These are phyloP conservation scores for Porogramme epimiltina DNA, from an alignment of 1,284 basidiomycete genomes.

Conservation along the genomic window DNA sequence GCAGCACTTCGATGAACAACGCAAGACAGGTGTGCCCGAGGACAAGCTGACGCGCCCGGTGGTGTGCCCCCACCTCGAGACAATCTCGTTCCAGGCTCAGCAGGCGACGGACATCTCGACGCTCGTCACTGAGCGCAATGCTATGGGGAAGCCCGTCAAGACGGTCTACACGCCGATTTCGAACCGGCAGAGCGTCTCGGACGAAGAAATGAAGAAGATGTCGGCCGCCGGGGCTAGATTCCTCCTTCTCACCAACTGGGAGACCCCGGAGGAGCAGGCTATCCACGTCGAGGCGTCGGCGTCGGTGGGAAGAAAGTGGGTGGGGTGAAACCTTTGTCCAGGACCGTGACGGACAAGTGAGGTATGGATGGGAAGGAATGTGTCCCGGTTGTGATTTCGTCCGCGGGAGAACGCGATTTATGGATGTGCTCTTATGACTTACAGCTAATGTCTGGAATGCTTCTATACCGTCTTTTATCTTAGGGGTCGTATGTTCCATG, in stretches of 20 bases:
- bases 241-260: too few species aligned
- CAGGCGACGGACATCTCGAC: background rate
- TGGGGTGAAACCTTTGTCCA: too few species aligned
- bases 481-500: too few species aligned
- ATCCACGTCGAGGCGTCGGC: background rate
- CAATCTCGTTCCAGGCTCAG: background rate
- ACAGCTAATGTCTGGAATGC: too few species aligned
- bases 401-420: too few species aligned
- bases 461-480: too few species aligned
- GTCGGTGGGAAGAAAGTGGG: too few species aligned
- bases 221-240: background rate
- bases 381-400: too few species aligned
- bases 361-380: too few species aligned
- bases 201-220: background rate
- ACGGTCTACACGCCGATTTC: background rate
- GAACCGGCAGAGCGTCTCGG: background rate
- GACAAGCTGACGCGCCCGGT: background rate
- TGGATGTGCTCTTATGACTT: too few species aligned
- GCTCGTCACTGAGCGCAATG: background rate
- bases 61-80: background rate
- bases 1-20: background rate
- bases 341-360: too few species aligned
- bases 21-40: background rate
- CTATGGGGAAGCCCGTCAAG: background rate
- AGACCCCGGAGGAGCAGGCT: slow-evolving; percentile 9